Percentiles rank a stretch among this genome's conserved stretches.
These are phyloP conservation scores for Russula emetica DNA, from an alignment of 768 basidiomycete genomes.

Conservation along the genomic window DNA sequence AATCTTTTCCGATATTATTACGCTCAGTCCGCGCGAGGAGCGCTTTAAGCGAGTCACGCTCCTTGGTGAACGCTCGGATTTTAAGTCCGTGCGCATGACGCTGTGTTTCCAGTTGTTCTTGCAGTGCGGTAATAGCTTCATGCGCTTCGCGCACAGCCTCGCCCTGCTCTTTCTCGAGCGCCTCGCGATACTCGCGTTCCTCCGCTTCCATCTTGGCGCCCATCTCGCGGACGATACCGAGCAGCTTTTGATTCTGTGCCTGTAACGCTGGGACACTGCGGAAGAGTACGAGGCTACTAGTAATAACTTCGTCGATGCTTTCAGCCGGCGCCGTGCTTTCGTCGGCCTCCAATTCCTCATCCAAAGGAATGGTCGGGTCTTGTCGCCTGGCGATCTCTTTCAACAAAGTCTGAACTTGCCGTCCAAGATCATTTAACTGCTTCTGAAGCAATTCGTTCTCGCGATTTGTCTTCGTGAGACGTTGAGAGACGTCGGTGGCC, in stretches of 20 bases:
- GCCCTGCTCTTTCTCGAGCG: no score
- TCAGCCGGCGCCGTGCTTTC: constrained; percentile 46
- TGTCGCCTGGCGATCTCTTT: no score
- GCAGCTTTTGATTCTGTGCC: constrained; percentile 84
- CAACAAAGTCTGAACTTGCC: constrained; percentile 75
- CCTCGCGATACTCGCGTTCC: constrained; percentile 75
- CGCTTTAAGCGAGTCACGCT: constrained; percentile 77
- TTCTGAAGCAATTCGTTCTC: constrained; percentile 27
- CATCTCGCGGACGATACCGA: constrained; percentile 79
- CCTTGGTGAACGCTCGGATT: constrained; percentile 79
- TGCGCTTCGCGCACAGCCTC: no score
- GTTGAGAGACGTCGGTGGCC: constrained; percentile 49
- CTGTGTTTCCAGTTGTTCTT: no score
- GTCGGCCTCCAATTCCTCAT: constrained; percentile 50
- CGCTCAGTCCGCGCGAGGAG: constrained; percentile 60
- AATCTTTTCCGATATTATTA: constrained; percentile 23
- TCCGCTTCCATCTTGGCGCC: constrained; percentile 81
- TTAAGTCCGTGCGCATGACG: constrained; percentile 54
- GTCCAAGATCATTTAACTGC: constrained; percentile 26
- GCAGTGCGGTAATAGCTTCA: no score
- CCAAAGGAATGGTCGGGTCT: no score
- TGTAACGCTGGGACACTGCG: no score
- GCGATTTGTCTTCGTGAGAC: constrained; percentile 24
- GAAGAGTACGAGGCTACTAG: constrained; percentile 86
- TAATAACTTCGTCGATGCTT: constrained; percentile 76